These are phyloP conservation scores for Aspergillus tamarii DNA, from an alignment of 2,329 filamentous ascomycete genomes.

Conservation along the genomic window DNA sequence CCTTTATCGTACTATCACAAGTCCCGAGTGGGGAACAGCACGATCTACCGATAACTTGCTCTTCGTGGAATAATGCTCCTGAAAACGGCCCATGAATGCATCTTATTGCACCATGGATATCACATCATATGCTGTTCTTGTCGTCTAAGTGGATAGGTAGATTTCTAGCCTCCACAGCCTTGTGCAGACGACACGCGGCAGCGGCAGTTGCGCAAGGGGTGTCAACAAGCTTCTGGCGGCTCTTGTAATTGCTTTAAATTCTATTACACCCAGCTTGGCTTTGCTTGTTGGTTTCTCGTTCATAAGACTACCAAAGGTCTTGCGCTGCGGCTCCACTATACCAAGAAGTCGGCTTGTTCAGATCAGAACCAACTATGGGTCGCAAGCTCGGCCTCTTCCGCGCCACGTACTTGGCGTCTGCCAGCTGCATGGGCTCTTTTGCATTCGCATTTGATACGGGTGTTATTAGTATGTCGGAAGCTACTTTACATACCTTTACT, in stretches of 20 bases:
- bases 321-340: too few relatives aligned
- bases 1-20: background rate
- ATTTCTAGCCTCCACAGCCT: background rate
- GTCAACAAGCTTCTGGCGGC: background rate
- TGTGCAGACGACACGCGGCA: conserved; percentile 2
- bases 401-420: conserved; percentile 39
- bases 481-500: background rate
- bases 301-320: background rate
- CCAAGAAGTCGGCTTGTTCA: background rate
- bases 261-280: background rate
- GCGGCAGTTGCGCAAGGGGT: background rate
- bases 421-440: conserved; percentile 44
- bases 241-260: background rate
- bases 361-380: conserved; percentile 27
- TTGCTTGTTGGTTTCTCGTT: background rate
- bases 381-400: conserved; percentile 39
- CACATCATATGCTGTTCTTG: background rate
- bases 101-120: background rate
- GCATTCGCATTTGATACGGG: conserved; percentile 45
- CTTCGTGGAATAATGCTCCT: background rate
- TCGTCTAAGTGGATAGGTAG: background rate
- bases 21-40: background rate
- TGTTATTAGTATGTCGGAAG: conserved; percentile 33
- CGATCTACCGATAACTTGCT: background rate
- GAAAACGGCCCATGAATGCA: background rate